These are phyloP conservation scores for Candolleomyces aberdarensis DNA, from an alignment of 768 basidiomycete genomes.

Conservation along the genomic window DNA sequence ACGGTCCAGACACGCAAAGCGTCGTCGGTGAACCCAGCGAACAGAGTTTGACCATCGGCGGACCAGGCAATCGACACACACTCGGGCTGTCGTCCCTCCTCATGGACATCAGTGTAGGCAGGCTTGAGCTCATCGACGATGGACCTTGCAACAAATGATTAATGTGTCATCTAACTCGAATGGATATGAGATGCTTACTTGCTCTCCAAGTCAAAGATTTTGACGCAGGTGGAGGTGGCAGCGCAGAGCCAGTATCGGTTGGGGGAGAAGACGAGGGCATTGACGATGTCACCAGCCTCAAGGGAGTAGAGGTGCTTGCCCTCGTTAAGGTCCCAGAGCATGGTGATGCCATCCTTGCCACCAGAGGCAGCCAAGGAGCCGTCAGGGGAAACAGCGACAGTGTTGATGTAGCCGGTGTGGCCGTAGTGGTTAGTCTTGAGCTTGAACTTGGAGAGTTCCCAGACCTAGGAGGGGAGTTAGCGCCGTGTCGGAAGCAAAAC, in stretches of 20 bases:
- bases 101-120: constrained; percentile 76
- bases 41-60: constrained; percentile 95
- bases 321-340: constrained; percentile 99
- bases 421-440: constrained; percentile 99
- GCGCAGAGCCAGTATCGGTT: constrained; percentile 99
- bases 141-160: constrained; percentile 48
- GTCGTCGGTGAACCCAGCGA: constrained; percentile 96
- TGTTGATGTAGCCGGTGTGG: constrained; percentile 99
- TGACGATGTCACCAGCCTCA: constrained; percentile 97
- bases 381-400: constrained; percentile 96
- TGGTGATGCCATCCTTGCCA: constrained; percentile 99
- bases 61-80: constrained; percentile 99
- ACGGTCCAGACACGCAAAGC: constrained; percentile 92
- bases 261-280: constrained; percentile 98
- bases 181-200: constrained; percentile 60
- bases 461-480: constrained; percentile 62
- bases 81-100: constrained; percentile 77
- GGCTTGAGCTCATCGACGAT: constrained; percentile 99
- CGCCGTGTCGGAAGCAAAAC: constrained; percentile 8
- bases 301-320: constrained; percentile 99
- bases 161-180: background rate
- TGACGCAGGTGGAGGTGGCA: constrained; percentile 94
- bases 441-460: constrained; percentile 99
- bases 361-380: constrained; percentile 98
- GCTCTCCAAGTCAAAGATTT: constrained; percentile 99